Evolutionary conservation across 768 basidiomycete species (phyloP).

Genomic region (Crassisporium funariophilum): DNA sequence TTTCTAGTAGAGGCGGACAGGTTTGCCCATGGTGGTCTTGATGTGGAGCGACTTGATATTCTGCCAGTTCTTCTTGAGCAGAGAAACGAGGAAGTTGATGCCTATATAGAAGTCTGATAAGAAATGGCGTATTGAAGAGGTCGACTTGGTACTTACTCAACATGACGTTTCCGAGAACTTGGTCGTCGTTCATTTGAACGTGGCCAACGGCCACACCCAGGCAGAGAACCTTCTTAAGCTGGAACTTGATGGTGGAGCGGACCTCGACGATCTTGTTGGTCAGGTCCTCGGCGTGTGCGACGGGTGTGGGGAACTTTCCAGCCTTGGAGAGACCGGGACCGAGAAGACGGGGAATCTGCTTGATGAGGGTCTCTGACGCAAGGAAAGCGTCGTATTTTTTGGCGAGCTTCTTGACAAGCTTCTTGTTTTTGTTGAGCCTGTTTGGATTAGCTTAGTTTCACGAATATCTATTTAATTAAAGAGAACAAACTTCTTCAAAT

Average conservation of each 20-base stretch:
- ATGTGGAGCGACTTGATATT: constrained; percentile 99
- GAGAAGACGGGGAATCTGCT: constrained; percentile 99
- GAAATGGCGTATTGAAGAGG: neutral
- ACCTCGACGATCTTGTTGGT: constrained; percentile 91
- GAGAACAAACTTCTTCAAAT: constrained; percentile 88
- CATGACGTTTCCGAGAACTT: constrained; percentile 98
- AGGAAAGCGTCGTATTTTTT: constrained; percentile 99
- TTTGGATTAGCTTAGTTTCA: neutral
- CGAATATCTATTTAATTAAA: no score
- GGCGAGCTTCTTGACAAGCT: constrained; percentile 99
- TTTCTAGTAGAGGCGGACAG: constrained; percentile 86
- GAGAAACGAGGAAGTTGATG: constrained; percentile 99
- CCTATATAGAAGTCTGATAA: constrained; percentile 44
- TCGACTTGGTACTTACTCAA: constrained; percentile 57
- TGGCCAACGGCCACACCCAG: constrained; percentile 99
- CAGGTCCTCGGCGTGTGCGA: constrained; percentile 91
- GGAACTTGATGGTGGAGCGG: constrained; percentile 99
- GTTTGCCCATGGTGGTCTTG: constrained; percentile 99
- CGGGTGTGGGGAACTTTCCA: constrained; percentile 98
- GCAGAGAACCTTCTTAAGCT: constrained; percentile 98
- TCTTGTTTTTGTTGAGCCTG: constrained; percentile 99
- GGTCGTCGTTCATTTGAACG: constrained; percentile 96
- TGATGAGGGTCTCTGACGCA: constrained; percentile 95
- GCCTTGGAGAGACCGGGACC: constrained; percentile 99
- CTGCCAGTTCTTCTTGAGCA: constrained; percentile 99